A percentile compares a stretch with the other conserved stretches of the same genome.
phyloP scores from a whole-genome alignment of 2,329 filamentous ascomycete genomes.

The Neonectria faginata region DNA sequence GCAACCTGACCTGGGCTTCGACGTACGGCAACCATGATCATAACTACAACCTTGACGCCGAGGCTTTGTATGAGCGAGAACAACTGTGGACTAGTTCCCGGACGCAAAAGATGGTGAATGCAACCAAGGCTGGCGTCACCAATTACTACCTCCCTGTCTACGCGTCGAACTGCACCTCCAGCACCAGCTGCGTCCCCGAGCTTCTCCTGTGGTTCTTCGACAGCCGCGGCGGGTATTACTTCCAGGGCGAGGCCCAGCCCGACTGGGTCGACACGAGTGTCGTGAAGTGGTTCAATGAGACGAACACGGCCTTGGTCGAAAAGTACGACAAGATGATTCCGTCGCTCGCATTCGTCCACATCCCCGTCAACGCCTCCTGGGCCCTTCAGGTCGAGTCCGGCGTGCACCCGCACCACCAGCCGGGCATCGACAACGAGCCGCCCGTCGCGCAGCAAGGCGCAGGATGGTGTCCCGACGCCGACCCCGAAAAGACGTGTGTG shows the following conservation, averaged over 20 bases:
- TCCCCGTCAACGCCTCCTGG: conserved; percentile 58
- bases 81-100: conserved; percentile 52
- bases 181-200: conserved; percentile 50
- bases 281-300: conserved; percentile 57
- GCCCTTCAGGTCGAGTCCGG: conserved; percentile 43
- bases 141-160: conserved; percentile 63
- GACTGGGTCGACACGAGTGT: conserved; percentile 60
- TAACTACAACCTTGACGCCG: conserved; percentile 66
- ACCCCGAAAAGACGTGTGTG: conserved; percentile 51
- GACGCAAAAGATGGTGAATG: conserved; percentile 55
- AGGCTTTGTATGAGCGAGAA: conserved; percentile 57
- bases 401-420: conserved; percentile 53
- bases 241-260: conserved; percentile 51
- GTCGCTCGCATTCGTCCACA: conserved; percentile 62
- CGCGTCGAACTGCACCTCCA: conserved; percentile 47
- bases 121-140: conserved; percentile 53
- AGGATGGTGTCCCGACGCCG: conserved; percentile 58
- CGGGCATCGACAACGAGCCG: conserved; percentile 60
- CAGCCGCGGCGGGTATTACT: conserved; percentile 67
- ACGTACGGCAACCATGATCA: conserved; percentile 80
- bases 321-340: conserved; percentile 53
- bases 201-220: conserved; percentile 80
- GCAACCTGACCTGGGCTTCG: conserved; percentile 70
- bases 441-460: conserved; percentile 57
- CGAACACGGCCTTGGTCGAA: conserved; percentile 41